Base-by-base conservation (phyloP, 495 filamentous ascomycete genomes). In the Penicillium longicatenatum region DNA sequence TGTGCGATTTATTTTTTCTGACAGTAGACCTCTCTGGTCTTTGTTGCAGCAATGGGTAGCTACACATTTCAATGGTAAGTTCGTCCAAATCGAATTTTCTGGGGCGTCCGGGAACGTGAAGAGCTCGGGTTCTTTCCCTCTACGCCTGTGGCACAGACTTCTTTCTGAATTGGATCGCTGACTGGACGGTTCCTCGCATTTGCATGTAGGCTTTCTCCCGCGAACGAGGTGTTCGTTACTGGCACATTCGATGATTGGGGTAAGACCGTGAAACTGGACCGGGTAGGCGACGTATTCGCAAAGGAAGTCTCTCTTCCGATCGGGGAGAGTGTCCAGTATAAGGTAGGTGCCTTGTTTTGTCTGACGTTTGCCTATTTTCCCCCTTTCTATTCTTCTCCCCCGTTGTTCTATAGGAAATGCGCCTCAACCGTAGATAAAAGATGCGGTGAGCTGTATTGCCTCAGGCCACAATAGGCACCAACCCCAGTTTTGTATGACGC, bases 201-300 rank as follows among this genome's bases (percentile, higher is more conserved):
- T 45, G 49, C 42, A 57, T 63, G 37, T 59, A 93, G 91, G 91
- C 83, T 85, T 60, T 85, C 91, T 67, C 67, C 79, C 59, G 91
- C 89, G 58, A 80, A 82, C 58, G 92, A 96, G 69, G 94, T 98
- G 61, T 92, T 88, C 71, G 94, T 98, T 57, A 97, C 93, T 7
- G 94, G 94, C 66, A 93, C 89, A 48, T 98, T 98, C 70, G 93
- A 98, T 72, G 83, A 92, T 76, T 98, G 94, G 94, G 79, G 82
- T 45, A 90, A 91, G 79, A 91, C 83, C 47, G 85, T 90, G 64
- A 84, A 86, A 77, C 81, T 98, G 49, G 86, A 91, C 45, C 88
- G 89, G 68, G 82, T 84, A 21, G 86, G 82, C 60, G 82, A 84
- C 47, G 63, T 75, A 58, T 94, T 93, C 61, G 79, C 86, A 75